These are phyloP conservation scores for Penicillium oxalicum DNA, from an alignment of 2,329 filamentous ascomycete species.

Conservation along the genomic window DNA sequence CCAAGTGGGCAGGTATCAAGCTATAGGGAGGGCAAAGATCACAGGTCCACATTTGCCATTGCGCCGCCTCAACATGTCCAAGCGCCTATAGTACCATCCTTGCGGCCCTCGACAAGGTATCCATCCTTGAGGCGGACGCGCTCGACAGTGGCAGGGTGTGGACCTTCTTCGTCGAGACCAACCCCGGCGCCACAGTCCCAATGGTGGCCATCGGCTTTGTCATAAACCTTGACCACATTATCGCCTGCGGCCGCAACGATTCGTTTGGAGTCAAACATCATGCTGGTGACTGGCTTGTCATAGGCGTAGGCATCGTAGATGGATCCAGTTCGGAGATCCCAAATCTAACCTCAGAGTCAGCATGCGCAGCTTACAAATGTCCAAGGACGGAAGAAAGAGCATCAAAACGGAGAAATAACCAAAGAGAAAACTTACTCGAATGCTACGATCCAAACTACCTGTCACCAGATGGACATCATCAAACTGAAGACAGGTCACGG, in stretches of 20 bases:
- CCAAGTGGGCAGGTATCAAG: slow-evolving; percentile 5
- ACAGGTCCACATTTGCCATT: background rate
- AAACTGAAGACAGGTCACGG: slow-evolving; percentile 91
- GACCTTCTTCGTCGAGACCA: slow-evolving; percentile 57
- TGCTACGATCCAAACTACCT: slow-evolving; percentile 83
- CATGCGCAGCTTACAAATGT: background rate
- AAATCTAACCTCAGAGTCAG: slow-evolving; percentile 60
- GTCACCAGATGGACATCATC: slow-evolving; percentile 94
- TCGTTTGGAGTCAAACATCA: slow-evolving; percentile 91
- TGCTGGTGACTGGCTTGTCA: slow-evolving; percentile 82
- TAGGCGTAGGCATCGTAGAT: slow-evolving; percentile 96
- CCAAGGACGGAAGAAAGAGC: no score
- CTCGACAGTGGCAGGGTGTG: slow-evolving; percentile 66
- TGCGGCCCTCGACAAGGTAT: slow-evolving; percentile 84
- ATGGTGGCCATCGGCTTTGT: slow-evolving; percentile 90
- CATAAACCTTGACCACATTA: slow-evolving; percentile 93
- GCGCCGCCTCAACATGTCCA: slow-evolving; percentile 63
- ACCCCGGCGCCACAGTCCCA: slow-evolving; percentile 93
- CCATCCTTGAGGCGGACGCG: slow-evolving; percentile 87
- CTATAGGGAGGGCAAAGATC: background rate
- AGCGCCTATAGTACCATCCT: slow-evolving; percentile 80
- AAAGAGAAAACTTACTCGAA: slow-evolving; percentile 62
- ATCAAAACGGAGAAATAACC: no score
- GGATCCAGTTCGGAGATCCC: slow-evolving; percentile 93
- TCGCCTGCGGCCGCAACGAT: slow-evolving; percentile 89